Evolutionary conservation across 2,329 filamentous ascomycete species (phyloP).

Genomic region (Proliferodiscus dingleyae): DNA sequence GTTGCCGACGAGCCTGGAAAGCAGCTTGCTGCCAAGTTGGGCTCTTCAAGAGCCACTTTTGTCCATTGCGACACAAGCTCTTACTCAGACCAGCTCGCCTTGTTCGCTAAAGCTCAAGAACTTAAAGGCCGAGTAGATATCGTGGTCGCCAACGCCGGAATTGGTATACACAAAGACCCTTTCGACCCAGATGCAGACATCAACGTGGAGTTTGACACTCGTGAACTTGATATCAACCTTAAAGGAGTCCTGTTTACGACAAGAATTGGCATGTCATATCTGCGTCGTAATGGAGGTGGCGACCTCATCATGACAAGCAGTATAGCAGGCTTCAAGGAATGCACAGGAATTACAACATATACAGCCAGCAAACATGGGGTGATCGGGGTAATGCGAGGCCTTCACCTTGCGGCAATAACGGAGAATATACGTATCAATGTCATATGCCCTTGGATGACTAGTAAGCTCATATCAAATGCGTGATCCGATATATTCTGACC

Average conservation of each 20-base stretch:
- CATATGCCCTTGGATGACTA: constrained; percentile 23
- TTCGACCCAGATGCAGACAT: constrained; percentile 10
- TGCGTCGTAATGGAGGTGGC: constrained; percentile 12
- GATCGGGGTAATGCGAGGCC: constrained; percentile 16
- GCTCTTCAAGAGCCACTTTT: constrained; percentile 13
- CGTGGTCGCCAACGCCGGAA: constrained; percentile 24
- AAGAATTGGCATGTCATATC: constrained; percentile 11
- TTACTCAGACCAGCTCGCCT: constrained; percentile 13
- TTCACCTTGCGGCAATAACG: constrained; percentile 10
- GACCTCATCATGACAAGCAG: constrained; percentile 10
- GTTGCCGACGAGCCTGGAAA: constrained; percentile 4
- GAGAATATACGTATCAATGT: constrained; percentile 22
- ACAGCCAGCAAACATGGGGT: constrained; percentile 19
- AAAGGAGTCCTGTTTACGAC: constrained; percentile 12
- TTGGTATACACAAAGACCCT: constrained; percentile 12
- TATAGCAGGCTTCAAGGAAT: constrained; percentile 17
- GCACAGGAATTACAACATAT: constrained; percentile 14
- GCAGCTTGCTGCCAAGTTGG: constrained; percentile 5
- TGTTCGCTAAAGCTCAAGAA: constrained; percentile 17
- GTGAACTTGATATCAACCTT: constrained; percentile 16
- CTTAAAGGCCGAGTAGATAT: constrained; percentile 21
- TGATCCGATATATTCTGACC: not conserved
- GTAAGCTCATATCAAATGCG: constrained; percentile 7
- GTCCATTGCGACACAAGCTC: constrained; percentile 20
- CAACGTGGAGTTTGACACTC: constrained; percentile 5